Base-by-base conservation (phyloP, 2,329 filamentous ascomycete genomes). In the Aspergillus fumigatus region DNA sequence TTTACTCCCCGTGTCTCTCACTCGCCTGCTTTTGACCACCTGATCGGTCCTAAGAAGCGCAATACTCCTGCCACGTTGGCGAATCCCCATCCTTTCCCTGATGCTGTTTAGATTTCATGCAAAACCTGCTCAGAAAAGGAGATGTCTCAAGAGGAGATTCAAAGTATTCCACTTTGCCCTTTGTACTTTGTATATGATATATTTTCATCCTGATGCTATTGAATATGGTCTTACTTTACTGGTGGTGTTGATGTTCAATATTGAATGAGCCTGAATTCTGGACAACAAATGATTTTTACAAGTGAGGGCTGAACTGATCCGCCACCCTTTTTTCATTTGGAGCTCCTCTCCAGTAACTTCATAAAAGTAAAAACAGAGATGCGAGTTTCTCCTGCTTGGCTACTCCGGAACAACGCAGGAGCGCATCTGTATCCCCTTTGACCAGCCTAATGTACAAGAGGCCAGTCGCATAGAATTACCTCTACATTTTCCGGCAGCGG, bases 21-120 rank as follows among this genome's bases (percentile, higher is more conserved):
- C 53, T 70, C 67, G 2, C 67, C 67, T 50, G 60, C 67, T 19
- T 70, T 70, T 53, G 67, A 70, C 41, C 67, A 70, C 49, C 56
- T 70, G 56, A 68, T 70, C 47, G 43, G 43, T 26, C 43, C 43
- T 17, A 4, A 26, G 3, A 26, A 26, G 43, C 43, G 43, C 14
- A 7, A 62, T 64, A 21, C 63, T 8, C 55, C 62, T 14, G 14
- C 52, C 17, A 58, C 56, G n/a, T 52, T 70, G 32, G 38, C 62
- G 21, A 63, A 59, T 29, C 67, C 67, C 26, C 60, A 63, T 38
- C 53, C 59, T 25, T 70, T 70, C 59, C 60, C 61, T 27, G 40
- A 64, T 55, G 58, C 57, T 35, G 52, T 65, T 54, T 64, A 47
- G 3, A 3, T 3, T 3, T 35, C 14, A 17, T 38, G 5, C 5